Evolutionary conservation across 306 rosid species (phyloP).

Genomic region (Arachis hypogaea): DNA sequence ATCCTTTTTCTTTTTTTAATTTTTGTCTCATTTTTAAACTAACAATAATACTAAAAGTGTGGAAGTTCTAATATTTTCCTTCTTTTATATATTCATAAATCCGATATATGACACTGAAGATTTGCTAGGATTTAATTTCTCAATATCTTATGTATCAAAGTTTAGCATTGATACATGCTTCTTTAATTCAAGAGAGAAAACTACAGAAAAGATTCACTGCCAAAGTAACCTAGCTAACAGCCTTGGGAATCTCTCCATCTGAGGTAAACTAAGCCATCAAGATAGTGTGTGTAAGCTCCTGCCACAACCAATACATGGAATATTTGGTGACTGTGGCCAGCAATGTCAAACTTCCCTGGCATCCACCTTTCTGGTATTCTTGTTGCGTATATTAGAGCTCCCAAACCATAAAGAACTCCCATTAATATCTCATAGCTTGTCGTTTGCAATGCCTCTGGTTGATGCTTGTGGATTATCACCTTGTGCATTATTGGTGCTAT

Average conservation of each 20-base stretch:
- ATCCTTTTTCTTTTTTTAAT: too few relatives aligned
- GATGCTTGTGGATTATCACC: conserved; percentile 47
- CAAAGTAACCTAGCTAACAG: conserved; percentile 35
- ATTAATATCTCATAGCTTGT: conserved; percentile 57
- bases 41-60: too few relatives aligned
- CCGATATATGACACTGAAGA: too few relatives aligned
- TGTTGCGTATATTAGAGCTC: conserved; percentile 60
- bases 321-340: conserved; percentile 68
- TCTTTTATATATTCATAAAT: too few relatives aligned
- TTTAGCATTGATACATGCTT: too few relatives aligned
- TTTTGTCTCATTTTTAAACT: too few relatives aligned
- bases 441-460: conserved; percentile 55
- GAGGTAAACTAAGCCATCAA: conserved; percentile 53
- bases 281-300: conserved; percentile 66
- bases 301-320: conserved; percentile 75
- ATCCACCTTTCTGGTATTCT: conserved; percentile 69
- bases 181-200: too few relatives aligned
- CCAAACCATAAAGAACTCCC: conserved; percentile 64
- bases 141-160: too few relatives aligned
- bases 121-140: too few relatives aligned
- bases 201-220: not conserved
- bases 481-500: conserved; percentile 60
- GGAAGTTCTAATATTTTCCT: too few relatives aligned
- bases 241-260: conserved; percentile 63
- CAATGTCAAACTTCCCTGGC: conserved; percentile 74